A percentile compares a stretch with the other conserved stretches of the same genome.
Conservation (phyloP, 2,329 filamentous ascomycete species). For the Neurospora sp. region DNA sequence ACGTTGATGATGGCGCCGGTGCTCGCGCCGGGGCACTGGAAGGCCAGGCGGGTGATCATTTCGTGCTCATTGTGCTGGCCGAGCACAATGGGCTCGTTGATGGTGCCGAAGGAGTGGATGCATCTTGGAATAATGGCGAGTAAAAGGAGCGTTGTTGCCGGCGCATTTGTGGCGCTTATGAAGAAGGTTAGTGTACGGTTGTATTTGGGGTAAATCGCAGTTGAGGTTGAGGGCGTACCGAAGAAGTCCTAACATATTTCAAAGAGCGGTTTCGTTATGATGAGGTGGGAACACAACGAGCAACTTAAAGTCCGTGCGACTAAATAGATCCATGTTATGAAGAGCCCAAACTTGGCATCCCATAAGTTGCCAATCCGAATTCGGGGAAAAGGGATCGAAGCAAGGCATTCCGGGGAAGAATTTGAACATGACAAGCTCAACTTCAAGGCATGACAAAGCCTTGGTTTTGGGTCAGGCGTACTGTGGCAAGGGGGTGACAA, state of each 20-base stretch:
- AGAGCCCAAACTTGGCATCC: neutral
- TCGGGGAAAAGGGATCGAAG: neutral
- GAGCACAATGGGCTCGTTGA: slow-evolving; percentile 14
- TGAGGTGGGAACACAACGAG: neutral
- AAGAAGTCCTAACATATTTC: neutral
- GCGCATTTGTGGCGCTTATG: neutral
- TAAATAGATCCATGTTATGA: neutral
- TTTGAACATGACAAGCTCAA: neutral
- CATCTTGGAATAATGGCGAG: neutral
- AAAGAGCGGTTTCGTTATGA: neutral
- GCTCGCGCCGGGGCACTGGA: slow-evolving; percentile 12
- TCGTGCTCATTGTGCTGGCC: slow-evolving; percentile 18
- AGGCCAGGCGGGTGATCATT: slow-evolving; percentile 17
- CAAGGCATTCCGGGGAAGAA: neutral
- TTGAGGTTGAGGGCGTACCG: neutral
- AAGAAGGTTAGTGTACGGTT: neutral
- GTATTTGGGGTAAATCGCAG: neutral
- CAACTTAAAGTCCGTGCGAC: neutral
- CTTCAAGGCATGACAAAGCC: neutral
- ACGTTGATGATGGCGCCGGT: neutral
- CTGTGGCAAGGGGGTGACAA: neutral
- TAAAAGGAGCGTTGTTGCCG: neutral
- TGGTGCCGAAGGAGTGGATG: slow-evolving; percentile 11
- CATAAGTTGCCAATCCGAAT: neutral
- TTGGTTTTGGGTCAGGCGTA: neutral